Evolutionary conservation across 371 early-diverging fungal species (phyloP).

Genomic region (Capniomyces stellatus): DNA sequence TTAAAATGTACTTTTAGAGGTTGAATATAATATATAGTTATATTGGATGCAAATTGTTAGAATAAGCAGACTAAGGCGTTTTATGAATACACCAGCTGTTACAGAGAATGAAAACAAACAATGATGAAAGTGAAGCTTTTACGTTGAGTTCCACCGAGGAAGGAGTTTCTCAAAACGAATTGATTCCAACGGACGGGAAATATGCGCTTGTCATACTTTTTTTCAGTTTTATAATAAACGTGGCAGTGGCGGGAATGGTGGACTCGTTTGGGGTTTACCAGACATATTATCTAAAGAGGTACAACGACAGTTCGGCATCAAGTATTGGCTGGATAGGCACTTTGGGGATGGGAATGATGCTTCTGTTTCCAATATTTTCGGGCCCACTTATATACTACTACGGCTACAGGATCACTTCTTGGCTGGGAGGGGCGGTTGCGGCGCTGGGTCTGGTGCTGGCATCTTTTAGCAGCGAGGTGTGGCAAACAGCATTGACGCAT

Average conservation of each 20-base stretch:
- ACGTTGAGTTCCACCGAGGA: too few relatives aligned
- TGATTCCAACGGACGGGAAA: neutral
- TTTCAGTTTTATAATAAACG: neutral
- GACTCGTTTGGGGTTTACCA: slow-evolving; percentile 14
- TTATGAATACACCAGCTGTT: too few relatives aligned
- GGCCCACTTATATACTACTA: slow-evolving; percentile 14
- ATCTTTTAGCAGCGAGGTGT: slow-evolving; percentile 18
- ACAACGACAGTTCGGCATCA: slow-evolving; percentile 4
- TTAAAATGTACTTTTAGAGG: too few relatives aligned
- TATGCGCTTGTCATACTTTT: neutral
- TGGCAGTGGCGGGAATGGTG: neutral
- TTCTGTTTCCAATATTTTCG: slow-evolving; percentile 16
- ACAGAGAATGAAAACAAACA: too few relatives aligned
- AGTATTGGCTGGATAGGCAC: slow-evolving; percentile 22
- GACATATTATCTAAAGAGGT: slow-evolving; percentile 17
- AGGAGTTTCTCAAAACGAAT: too few relatives aligned
- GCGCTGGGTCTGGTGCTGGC: slow-evolving; percentile 16
- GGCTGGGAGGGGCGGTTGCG: slow-evolving; percentile 6
- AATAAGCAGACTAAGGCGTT: too few relatives aligned
- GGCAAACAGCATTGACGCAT: slow-evolving; percentile 22
- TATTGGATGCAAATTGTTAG: too few relatives aligned
- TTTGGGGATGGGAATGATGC: slow-evolving; percentile 14
- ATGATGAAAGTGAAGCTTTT: too few relatives aligned
- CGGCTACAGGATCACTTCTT: slow-evolving; percentile 10
- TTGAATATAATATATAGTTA: too few relatives aligned